Evolutionary conservation across 2,329 filamentous ascomycete species (phyloP).

Genomic region (Pestalotiopsis fici): DNA sequence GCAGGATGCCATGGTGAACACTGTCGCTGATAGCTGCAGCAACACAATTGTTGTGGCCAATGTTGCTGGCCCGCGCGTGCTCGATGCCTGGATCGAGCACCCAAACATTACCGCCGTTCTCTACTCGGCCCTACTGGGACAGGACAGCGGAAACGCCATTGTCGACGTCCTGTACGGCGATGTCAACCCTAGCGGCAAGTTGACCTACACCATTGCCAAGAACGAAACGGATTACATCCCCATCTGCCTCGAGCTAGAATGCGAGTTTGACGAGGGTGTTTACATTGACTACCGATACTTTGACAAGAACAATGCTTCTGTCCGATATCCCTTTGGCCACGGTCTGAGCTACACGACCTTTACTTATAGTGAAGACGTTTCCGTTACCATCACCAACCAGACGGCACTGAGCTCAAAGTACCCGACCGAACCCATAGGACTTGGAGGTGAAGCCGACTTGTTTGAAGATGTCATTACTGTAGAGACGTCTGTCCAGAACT

Average conservation of each 20-base stretch:
- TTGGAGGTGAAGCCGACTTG: conserved; percentile 57
- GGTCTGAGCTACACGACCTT: conserved; percentile 56
- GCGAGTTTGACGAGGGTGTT: conserved; percentile 42
- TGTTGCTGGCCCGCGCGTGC: conserved; percentile 61
- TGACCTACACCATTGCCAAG: conserved; percentile 59
- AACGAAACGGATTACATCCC: conserved; percentile 48
- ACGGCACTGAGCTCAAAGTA: conserved; percentile 40
- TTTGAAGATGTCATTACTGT: conserved; percentile 55
- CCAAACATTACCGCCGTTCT: conserved; percentile 63
- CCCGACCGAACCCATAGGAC: conserved; percentile 43
- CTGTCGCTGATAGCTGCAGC: conserved; percentile 61
- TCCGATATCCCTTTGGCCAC: conserved; percentile 56
- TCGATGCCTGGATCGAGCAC: conserved; percentile 58
- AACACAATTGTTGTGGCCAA: conserved; percentile 71
- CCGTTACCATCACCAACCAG: conserved; percentile 7
- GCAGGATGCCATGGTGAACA: conserved; percentile 57
- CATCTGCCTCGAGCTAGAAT: conserved; percentile 19
- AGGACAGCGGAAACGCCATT: conserved; percentile 56
- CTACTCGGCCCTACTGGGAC: conserved; percentile 60
- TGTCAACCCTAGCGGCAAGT: conserved; percentile 59
- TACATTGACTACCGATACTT: conserved; percentile 61
- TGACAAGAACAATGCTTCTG: conserved; percentile 46
- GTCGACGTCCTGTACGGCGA: conserved; percentile 62
- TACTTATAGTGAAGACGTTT: conserved; percentile 8
- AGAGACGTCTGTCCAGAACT: conserved; percentile 52